Evolutionary conservation across 805 yeast genomes (phyloP), one percentile per base, ranked within the genome.

Genomic region (Suhomyces prunicola): DNA sequence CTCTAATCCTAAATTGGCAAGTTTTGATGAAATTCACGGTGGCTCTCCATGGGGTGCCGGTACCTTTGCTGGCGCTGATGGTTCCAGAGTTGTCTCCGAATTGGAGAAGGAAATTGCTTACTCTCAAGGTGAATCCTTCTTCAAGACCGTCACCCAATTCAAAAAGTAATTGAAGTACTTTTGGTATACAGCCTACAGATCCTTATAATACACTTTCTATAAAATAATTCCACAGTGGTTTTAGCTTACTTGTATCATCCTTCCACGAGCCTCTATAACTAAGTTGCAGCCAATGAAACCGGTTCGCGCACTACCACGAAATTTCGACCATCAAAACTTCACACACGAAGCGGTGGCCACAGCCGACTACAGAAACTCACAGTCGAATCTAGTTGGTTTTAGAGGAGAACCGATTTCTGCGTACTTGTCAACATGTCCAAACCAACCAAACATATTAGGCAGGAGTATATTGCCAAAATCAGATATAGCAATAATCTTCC

Each of bases 401-500:
- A n/a, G 36, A 6, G 13, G 17, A 33, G 36, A 33, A 33, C 17
- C 36, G 12, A 17, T 33, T 29, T 29, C 7, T n/a, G 36, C n/a
- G 9, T 12, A 33, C 17, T 33, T 33, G 8, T n/a, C 36, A 47
- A n/a, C 26, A 47, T 47, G 49, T 47, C 49, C 13, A 40, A 39
- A n/a, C 53, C 22, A 53, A 15, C 53, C 46, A 62, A 64, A 35
- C 72, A 77, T 47, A 78, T 79, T 57, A 82, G 85, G 66, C 92
- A 87, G 65, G 92, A 87, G 52, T 88, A 85, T 63, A 84, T 88
- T 52, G 96, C 96, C 46, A 86, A 87, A 60, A 82, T 88, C 50
- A 81, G 96, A 64, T 93, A 91, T 69, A 83, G 83, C 54, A 94
- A 94, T 67, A 88, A 84, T 62, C 77, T 94, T 23, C 99, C 99